Percentiles rank a stretch among this genome's conserved stretches.
phyloP scores from a whole-genome alignment of 768 basidiomycete species.

The Russula abietina region DNA sequence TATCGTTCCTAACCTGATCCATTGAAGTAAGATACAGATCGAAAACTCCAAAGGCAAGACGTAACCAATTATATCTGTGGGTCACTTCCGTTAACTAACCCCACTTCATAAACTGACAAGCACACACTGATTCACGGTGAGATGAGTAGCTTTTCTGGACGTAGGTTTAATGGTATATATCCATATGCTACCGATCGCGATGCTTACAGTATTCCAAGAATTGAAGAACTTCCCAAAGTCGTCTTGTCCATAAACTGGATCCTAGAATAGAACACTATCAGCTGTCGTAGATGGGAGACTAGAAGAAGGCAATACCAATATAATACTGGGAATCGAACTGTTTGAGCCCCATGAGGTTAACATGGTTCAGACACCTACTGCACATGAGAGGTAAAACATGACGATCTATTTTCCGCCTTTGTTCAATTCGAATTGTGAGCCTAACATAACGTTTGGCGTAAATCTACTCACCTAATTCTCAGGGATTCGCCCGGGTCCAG shows the following conservation, averaged over 20 bases:
- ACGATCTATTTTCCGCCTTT: conserved; percentile 52
- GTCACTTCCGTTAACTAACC: background rate
- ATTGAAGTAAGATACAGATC: background rate
- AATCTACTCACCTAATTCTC: conserved; percentile 39
- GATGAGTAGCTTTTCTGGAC: conserved; percentile 50
- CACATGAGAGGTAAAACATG: conserved; percentile 70
- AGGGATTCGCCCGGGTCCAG: conserved; percentile 49
- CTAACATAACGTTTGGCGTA: background rate
- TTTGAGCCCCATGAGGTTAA: conserved; percentile 3
- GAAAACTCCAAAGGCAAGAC: background rate
- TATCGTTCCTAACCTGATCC: conserved; percentile 61
- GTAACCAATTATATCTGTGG: conserved; percentile 59
- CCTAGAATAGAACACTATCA: conserved; percentile 37
- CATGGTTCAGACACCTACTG: conserved; percentile 38
- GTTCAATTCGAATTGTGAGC: conserved; percentile 26
- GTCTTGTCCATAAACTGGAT: conserved; percentile 80
- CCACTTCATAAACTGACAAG: background rate
- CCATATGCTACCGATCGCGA: background rate
- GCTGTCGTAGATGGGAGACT: background rate
- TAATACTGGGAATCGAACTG: conserved; percentile 36
- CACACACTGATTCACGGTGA: conserved; percentile 58
- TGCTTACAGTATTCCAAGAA: conserved; percentile 60
- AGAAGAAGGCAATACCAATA: conserved; percentile 41
- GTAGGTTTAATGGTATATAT: conserved; percentile 2
- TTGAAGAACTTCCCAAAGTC: conserved; percentile 59